Evolutionary conservation across 2,329 filamentous ascomycete genomes (phyloP).

Genomic region (Aureobasidium sp.): DNA sequence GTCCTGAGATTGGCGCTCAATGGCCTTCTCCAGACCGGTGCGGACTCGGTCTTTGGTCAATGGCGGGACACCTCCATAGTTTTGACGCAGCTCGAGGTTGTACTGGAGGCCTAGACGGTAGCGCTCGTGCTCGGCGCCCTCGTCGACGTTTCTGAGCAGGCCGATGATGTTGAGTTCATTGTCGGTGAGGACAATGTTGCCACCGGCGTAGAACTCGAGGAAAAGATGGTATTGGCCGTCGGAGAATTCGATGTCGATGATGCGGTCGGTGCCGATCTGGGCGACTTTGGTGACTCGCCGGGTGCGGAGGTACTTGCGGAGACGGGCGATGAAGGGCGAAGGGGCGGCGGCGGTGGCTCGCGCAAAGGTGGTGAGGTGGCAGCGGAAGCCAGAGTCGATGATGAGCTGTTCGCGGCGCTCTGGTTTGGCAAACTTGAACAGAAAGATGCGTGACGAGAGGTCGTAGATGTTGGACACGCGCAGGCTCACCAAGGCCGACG

Average conservation of each 20-base stretch:
- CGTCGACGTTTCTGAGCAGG: constrained; percentile 68
- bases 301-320: constrained; percentile 84
- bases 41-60: constrained; percentile 66
- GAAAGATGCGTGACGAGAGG: constrained; percentile 87
- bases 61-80: constrained; percentile 64
- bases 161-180: constrained; percentile 72
- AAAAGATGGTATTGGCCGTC: constrained; percentile 83
- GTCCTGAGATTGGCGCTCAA: constrained; percentile 48
- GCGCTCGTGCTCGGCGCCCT: constrained; percentile 75
- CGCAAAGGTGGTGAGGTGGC: constrained; percentile 84
- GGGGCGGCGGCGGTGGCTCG: constrained; percentile 78
- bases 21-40: constrained; percentile 57
- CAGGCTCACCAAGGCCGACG: constrained; percentile 62
- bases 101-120: constrained; percentile 71
- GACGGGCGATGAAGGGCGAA: constrained; percentile 71
- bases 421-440: constrained; percentile 90
- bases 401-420: constrained; percentile 82
- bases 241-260: constrained; percentile 87
- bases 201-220: constrained; percentile 91
- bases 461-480: constrained; percentile 94
- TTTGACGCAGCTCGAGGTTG: constrained; percentile 72
- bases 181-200: constrained; percentile 90
- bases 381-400: constrained; percentile 91
- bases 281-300: constrained; percentile 68
- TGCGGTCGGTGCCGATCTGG: constrained; percentile 86